These are phyloP conservation scores for Nemania sp. DNA, from an alignment of 2,329 filamentous ascomycete species.

Conservation along the genomic window DNA sequence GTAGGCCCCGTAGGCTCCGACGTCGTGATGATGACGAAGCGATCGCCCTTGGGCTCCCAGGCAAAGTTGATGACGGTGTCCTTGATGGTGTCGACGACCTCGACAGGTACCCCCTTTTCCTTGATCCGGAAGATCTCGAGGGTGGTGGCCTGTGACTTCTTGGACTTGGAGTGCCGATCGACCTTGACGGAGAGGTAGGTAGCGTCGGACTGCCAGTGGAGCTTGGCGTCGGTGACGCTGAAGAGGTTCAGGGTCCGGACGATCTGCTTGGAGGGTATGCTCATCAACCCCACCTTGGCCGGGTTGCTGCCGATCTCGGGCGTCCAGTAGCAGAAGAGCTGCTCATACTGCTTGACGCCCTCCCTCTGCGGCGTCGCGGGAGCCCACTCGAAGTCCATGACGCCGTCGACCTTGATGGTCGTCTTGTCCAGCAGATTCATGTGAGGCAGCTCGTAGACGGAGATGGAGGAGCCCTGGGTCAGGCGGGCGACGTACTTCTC, in stretches of 20 bases:
- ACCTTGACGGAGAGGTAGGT: conserved; percentile 98
- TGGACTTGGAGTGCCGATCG: conserved; percentile 97
- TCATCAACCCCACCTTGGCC: conserved; percentile 96
- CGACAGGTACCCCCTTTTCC: conserved; percentile 97
- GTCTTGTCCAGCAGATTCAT: conserved; percentile 92
- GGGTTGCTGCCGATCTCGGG: conserved; percentile 98
- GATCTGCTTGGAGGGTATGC: conserved; percentile 90
- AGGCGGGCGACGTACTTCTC: conserved; percentile 96
- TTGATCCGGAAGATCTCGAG: conserved; percentile 97
- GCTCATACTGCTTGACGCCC: conserved; percentile 88
- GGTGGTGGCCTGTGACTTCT: conserved; percentile 96
- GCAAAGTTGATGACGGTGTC: conserved; percentile 99
- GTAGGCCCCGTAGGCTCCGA: conserved; percentile 79
- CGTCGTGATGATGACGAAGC: conserved; percentile 95
- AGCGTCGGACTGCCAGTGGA: conserved; percentile 97
- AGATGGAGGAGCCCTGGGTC: conserved; percentile 85
- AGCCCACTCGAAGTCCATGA: conserved; percentile 98
- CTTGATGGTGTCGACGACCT: conserved; percentile 97
- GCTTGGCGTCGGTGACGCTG: conserved; percentile 95
- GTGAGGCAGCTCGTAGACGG: conserved; percentile 83
- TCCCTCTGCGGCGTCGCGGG: conserved; percentile 82
- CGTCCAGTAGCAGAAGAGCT: conserved; percentile 98
- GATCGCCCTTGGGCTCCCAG: conserved; percentile 97
- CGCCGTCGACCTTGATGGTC: conserved; percentile 92
- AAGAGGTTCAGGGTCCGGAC: conserved; percentile 95